These are phyloP conservation scores for Phaeosphaeria sp. DNA, from an alignment of 2,329 filamentous ascomycete species.

Conservation along the genomic window DNA sequence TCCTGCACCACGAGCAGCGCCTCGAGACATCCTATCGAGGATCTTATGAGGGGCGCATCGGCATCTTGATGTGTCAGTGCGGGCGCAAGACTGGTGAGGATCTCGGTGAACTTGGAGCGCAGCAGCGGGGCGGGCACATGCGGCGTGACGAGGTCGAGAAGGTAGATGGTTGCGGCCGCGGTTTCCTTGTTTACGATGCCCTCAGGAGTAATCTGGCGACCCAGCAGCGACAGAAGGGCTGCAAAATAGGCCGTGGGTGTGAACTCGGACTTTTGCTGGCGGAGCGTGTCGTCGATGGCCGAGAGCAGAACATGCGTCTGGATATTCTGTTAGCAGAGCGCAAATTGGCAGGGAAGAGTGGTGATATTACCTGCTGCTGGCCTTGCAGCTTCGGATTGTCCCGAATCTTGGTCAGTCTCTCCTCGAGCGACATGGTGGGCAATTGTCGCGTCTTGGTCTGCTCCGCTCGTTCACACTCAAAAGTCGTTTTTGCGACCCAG, in stretches of 20 bases:
- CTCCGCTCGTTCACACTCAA: not conserved
- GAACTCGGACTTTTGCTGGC: conserved; percentile 82
- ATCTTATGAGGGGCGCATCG: conserved; percentile 83
- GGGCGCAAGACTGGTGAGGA: conserved; percentile 84
- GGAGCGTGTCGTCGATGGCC: conserved; percentile 90
- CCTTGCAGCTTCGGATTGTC: conserved; percentile 90
- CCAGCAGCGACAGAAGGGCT: conserved; percentile 86
- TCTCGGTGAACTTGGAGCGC: conserved; percentile 92
- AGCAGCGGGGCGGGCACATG: conserved; percentile 85
- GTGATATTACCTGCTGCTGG: conserved; percentile 78
- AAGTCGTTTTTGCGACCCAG: conserved; percentile 10
- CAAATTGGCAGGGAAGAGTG: not conserved
- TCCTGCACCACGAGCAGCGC: conserved; percentile 92
- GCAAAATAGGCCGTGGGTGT: conserved; percentile 94
- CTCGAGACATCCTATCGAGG: conserved; percentile 92
- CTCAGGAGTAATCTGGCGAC: conserved; percentile 71
- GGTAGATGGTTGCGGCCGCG: conserved; percentile 86
- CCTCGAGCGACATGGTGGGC: conserved; percentile 69
- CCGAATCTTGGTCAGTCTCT: conserved; percentile 97
- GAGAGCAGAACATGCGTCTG: conserved; percentile 86
- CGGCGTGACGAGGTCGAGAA: conserved; percentile 90
- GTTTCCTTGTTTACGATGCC: conserved; percentile 81
- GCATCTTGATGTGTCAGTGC: conserved; percentile 80
- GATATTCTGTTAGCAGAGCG: conserved; percentile 17
- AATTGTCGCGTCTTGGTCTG: not conserved